These are phyloP conservation scores for Ogataea sp. DNA, from an alignment of 805 yeast species.

Conservation along the genomic window DNA sequence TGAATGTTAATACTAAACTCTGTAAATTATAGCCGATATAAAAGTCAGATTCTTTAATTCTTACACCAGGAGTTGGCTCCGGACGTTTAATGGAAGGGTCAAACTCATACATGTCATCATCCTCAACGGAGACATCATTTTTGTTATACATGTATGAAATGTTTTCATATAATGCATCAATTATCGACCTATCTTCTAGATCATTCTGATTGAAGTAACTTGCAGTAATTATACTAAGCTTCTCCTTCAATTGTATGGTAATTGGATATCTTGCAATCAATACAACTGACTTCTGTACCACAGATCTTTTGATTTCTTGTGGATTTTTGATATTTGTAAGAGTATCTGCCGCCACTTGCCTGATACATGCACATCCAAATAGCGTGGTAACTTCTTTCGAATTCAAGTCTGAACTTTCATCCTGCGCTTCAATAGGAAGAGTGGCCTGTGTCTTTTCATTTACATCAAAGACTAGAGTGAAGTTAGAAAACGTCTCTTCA, in stretches of 20 bases:
- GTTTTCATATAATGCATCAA: slow-evolving; percentile 65
- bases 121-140: slow-evolving; percentile 18
- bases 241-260: slow-evolving; percentile 82
- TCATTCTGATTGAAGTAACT: slow-evolving; percentile 78
- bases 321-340: slow-evolving; percentile 24
- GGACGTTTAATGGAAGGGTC: not conserved
- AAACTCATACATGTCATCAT: slow-evolving; percentile 23
- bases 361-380: slow-evolving; percentile 92
- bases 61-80: slow-evolving; percentile 7
- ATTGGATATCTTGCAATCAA: slow-evolving; percentile 82
- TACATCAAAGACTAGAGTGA: slow-evolving; percentile 71
- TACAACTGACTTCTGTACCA: slow-evolving; percentile 87
- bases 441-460: slow-evolving; percentile 37
- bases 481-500: slow-evolving; percentile 89
- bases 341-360: slow-evolving; percentile 65
- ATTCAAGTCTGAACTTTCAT: not conserved
- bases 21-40: slow-evolving; percentile 70
- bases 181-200: slow-evolving; percentile 60
- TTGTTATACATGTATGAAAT: slow-evolving; percentile 35
- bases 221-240: slow-evolving; percentile 80
- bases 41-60: slow-evolving; percentile 46
- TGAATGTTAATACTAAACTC: slow-evolving; percentile 51
- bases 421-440: slow-evolving; percentile 23
- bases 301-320: slow-evolving; percentile 66
- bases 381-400: slow-evolving; percentile 35